Evolutionary conservation across 2,329 filamentous ascomycete species (phyloP).

Genomic region (Claviceps sp.): DNA sequence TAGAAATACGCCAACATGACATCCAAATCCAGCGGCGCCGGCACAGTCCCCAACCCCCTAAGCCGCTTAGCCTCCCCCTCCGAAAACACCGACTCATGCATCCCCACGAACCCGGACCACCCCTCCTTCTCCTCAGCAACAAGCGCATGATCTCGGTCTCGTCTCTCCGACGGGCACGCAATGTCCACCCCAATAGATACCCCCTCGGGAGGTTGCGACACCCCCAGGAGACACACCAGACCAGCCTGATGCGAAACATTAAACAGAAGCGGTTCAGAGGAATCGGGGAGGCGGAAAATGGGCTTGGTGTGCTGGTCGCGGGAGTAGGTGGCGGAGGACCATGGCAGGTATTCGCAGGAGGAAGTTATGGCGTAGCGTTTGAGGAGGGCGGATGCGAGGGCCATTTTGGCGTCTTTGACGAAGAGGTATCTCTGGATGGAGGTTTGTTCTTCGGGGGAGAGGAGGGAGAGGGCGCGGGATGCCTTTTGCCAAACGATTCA

Average conservation of each 20-base stretch:
- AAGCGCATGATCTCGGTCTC: constrained; percentile 44
- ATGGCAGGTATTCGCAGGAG: constrained; percentile 39
- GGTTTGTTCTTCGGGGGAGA: constrained; percentile 41
- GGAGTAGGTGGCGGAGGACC: constrained; percentile 43
- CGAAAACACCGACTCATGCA: constrained; percentile 59
- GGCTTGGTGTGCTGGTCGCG: constrained; percentile 44
- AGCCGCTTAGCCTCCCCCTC: constrained; percentile 48
- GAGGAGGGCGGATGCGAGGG: constrained; percentile 56
- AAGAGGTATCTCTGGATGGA: constrained; percentile 49
- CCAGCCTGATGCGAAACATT: constrained; percentile 72
- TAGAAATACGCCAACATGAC: constrained; percentile 57
- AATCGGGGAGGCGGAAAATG: constrained; percentile 35
- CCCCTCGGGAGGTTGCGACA: constrained; percentile 19
- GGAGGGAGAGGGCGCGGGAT: constrained; percentile 36
- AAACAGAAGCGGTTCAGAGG: constrained; percentile 42
- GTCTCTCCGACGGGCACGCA: constrained; percentile 60
- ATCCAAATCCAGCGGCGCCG: neutral
- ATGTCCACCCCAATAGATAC: constrained; percentile 56
- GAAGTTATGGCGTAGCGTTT: constrained; percentile 57
- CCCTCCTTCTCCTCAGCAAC: constrained; percentile 47
- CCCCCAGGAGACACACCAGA: constrained; percentile 53
- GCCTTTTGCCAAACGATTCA: constrained; percentile 25
- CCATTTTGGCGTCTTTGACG: constrained; percentile 61
- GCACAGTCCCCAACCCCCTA: constrained; percentile 25
- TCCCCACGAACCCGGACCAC: constrained; percentile 55